Conservation (phyloP, 2,329 filamentous ascomycete genomes). For the Chrysoporthe austroafricana region DNA sequence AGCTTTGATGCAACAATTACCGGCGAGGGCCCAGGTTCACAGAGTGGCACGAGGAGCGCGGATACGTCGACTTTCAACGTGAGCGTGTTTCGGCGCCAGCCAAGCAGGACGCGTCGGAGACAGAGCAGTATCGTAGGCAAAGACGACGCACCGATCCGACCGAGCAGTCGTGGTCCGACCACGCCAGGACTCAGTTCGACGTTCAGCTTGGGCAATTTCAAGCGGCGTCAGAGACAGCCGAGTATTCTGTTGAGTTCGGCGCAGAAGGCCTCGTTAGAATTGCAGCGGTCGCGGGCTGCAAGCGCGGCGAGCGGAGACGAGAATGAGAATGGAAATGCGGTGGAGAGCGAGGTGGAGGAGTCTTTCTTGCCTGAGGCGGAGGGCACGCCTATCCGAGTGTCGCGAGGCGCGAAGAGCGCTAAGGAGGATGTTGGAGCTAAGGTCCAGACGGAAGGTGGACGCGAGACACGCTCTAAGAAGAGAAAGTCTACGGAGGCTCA, state of each 20-base stretch:
- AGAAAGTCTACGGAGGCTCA: conserved; percentile 58
- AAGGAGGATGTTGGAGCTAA: conserved; percentile 5
- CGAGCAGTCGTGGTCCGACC: conserved; percentile 54
- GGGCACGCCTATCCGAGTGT: conserved; percentile 33
- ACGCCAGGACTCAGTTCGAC: conserved; percentile 54
- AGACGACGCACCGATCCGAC: conserved; percentile 56
- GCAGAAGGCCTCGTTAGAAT: conserved; percentile 42
- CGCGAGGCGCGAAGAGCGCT: conserved; percentile 18
- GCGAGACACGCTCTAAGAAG: conserved; percentile 50
- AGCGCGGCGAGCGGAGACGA: conserved; percentile 28
- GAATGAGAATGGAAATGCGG: conserved; percentile 12
- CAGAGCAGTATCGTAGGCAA: conserved; percentile 56
- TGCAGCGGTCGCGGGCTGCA: conserved; percentile 32
- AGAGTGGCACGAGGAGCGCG: conserved; percentile 38
- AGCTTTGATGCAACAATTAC: conserved; percentile 41
- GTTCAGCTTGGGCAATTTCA: conserved; percentile 62
- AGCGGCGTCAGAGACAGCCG: conserved; percentile 60
- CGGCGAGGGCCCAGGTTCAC: conserved; percentile 11
- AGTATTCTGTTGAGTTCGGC: conserved; percentile 60
- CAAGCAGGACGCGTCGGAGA: conserved; percentile 37
- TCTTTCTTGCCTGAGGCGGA: conserved; percentile 36
- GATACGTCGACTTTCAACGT: conserved; percentile 53
- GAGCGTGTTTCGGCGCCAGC: conserved; percentile 50
- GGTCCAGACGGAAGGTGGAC: background rate
- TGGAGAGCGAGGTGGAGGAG: conserved; percentile 35